Evolutionary conservation across 1,284 basidiomycete species (phyloP), one percentile per base, ranked within the genome.

Genomic region (Ustilago xerochloae): DNA sequence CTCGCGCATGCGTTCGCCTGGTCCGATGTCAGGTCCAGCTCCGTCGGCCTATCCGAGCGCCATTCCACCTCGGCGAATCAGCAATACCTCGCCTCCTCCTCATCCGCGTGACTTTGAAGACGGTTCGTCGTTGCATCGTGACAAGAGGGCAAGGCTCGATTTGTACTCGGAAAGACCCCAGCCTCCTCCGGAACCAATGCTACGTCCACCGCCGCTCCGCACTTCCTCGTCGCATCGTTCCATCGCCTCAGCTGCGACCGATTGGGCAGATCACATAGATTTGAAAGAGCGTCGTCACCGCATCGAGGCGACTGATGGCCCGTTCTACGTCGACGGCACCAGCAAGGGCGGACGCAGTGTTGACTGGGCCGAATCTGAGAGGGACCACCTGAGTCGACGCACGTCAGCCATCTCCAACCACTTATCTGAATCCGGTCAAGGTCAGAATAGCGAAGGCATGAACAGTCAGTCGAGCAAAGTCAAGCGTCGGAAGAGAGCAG

Each of bases 401-500:
- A 56, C 66, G 24, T 69, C 61, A 30, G 56, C 47, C 20, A 39
- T 63, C 24, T 69, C 61, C 16, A 55, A 69, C 26, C 55, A 69
- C 9, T 52, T 56, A 0, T 5, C 56, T 5, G 66, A 69, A 26
- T 54, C 64, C 6, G 49, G 39, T 2, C 43, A 43, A 28, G 48
- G 57, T 13, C 63, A 38, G 5, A 36, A 52, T 38, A 72, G 52
- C 55, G 56, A 58, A 46, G 43, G 55, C 2, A 22, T 46, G 8
- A 47, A 47, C 45, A 59, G 50, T 18, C 58, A 55, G 16, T 67
- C 64, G 5, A 61, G 51, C 60, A 70, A 70, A 20, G 70, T 67
- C 33, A 76, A 76, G 54, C 55, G 73, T 24, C 63, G 73, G 29
- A 76, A 76, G 46, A 53, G 73, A 16, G 73, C 73, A 16, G 65